A percentile compares a stretch with the other conserved stretches of the same genome.
Conservation (phyloP, 208 protist species). For the Tritrichomonas musculus region DNA sequence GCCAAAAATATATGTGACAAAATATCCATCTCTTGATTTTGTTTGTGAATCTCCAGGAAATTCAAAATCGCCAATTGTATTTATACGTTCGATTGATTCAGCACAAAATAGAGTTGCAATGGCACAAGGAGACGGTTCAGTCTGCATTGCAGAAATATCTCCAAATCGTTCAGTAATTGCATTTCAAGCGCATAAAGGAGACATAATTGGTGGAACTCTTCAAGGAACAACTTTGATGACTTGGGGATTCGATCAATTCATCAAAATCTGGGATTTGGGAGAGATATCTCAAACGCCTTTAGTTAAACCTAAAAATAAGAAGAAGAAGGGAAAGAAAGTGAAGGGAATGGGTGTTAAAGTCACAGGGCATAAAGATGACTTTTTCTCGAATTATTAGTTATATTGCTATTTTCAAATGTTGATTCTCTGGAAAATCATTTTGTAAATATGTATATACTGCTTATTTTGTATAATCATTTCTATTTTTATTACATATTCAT, state of each 20-base stretch:
- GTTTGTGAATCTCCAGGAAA: background rate
- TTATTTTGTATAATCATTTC: too few relatives aligned
- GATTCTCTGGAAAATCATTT: too few relatives aligned
- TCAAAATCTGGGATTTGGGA: background rate
- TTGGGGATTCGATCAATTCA: background rate
- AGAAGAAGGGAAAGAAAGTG: background rate
- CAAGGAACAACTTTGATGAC: background rate
- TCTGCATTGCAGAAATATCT: background rate
- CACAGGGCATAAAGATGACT: too few relatives aligned
- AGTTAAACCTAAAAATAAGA: background rate
- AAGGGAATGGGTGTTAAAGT: too few relatives aligned
- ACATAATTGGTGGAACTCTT: background rate
- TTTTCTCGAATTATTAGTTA: too few relatives aligned
- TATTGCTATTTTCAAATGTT: too few relatives aligned
- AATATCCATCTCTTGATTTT: conserved; percentile 12
- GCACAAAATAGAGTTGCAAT: background rate
- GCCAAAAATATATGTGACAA: background rate
- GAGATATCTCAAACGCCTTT: background rate
- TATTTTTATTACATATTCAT: too few relatives aligned
- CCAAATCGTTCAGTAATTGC: background rate
- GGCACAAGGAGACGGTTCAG: background rate
- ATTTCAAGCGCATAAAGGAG: background rate
- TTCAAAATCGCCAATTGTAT: background rate
- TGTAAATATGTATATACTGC: too few relatives aligned
- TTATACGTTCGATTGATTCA: background rate